These are phyloP conservation scores for Echites panduratus DNA, from an alignment of 257 asterid genomes.

Conservation along the genomic window DNA sequence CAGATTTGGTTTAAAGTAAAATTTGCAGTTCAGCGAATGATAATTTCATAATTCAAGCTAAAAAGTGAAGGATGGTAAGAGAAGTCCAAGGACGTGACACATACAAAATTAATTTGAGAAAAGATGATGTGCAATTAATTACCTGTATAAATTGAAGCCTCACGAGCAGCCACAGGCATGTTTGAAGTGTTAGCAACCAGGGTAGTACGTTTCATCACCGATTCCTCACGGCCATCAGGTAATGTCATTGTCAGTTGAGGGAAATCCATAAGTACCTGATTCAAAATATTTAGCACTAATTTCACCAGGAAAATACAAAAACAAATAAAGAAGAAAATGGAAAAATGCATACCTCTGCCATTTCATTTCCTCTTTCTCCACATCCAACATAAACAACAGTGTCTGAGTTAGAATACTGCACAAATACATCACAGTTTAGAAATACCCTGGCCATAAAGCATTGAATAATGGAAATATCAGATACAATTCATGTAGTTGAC, in stretches of 20 bases:
- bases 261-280: slow-evolving; percentile 99
- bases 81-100: slow-evolving; percentile 5
- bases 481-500: slow-evolving; percentile 28
- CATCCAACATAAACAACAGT: slow-evolving; percentile 99
- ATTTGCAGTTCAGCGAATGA: neutral
- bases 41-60: neutral
- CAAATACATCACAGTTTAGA: slow-evolving; percentile 19
- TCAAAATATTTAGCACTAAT: slow-evolving; percentile 7
- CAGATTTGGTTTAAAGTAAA: neutral
- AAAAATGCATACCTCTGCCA: slow-evolving; percentile 78
- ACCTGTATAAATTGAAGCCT: slow-evolving; percentile 99
- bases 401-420: slow-evolving; percentile 96
- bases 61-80: slow-evolving; percentile 1
- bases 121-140: neutral
- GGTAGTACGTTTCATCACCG: slow-evolving; percentile 99
- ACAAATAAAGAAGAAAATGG: slow-evolving; percentile 19
- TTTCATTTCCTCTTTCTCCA: slow-evolving; percentile 99
- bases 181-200: slow-evolving; percentile 99
- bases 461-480: neutral
- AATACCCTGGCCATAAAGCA: slow-evolving; percentile 5
- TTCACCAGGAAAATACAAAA: slow-evolving; percentile 1
- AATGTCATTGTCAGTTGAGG: slow-evolving; percentile 99
- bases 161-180: slow-evolving; percentile 99
- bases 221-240: slow-evolving; percentile 99
- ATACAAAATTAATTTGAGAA: neutral